A percentile compares a stretch with the other conserved stretches of the same genome.
Evolutionary conservation across 2,329 filamentous ascomycete genomes (phyloP).

Genomic region (Hypoxylon sp.): DNA sequence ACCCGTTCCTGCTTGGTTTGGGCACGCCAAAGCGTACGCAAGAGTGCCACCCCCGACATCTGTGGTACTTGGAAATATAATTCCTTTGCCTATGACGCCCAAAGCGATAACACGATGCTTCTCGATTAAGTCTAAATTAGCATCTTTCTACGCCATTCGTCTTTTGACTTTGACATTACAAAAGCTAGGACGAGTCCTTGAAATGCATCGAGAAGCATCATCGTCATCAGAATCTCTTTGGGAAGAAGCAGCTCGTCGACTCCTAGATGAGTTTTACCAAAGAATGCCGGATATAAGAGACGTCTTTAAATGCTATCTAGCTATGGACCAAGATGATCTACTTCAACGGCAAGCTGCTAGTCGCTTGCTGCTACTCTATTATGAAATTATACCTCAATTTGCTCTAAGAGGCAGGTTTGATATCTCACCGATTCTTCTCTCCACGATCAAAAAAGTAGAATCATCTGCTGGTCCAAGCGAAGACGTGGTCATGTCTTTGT

Average conservation of each 20-base stretch:
- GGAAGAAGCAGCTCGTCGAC: conserved; percentile 76
- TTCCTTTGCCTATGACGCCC: conserved; percentile 85
- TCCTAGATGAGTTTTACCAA: conserved; percentile 82
- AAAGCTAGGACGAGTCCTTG: conserved; percentile 78
- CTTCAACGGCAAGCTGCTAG: conserved; percentile 85
- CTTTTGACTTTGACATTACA: conserved; percentile 83
- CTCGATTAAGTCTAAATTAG: conserved; percentile 80
- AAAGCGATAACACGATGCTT: conserved; percentile 85
- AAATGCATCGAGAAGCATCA: conserved; percentile 69
- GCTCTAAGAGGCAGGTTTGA: conserved; percentile 90
- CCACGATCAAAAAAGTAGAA: conserved; percentile 75
- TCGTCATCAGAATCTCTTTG: conserved; percentile 69
- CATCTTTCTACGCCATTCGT: conserved; percentile 87
- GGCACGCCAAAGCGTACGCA: conserved; percentile 73
- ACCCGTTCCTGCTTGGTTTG: conserved; percentile 80
- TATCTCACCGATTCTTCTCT: conserved; percentile 81
- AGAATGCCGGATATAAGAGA: conserved; percentile 87
- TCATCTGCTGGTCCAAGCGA: conserved; percentile 65
- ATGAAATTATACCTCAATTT: conserved; percentile 82
- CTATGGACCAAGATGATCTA: conserved; percentile 75
- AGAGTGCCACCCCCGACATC: conserved; percentile 81
- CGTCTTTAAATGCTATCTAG: conserved; percentile 80
- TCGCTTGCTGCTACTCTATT: conserved; percentile 85
- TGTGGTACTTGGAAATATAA: conserved; percentile 85
- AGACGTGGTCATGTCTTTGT: conserved; percentile 70